Conservation (phyloP, 176 grass and related monocot species). For the Carex pumila region DNA sequence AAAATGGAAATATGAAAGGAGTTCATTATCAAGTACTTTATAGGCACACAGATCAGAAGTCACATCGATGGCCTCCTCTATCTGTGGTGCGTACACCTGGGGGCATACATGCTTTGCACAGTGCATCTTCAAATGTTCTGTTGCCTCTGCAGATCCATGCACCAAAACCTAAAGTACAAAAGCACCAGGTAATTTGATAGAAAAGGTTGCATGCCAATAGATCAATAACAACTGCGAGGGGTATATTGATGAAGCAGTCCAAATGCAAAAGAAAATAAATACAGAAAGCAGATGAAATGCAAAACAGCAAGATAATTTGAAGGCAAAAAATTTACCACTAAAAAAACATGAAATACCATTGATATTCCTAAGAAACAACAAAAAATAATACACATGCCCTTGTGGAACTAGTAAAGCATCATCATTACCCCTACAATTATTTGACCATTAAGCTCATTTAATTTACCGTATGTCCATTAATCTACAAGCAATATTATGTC, state of each 20-base stretch:
- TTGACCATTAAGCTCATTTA: background rate
- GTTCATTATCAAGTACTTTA: conserved; percentile 42
- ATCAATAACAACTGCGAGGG: conserved; percentile 18
- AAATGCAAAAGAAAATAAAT: background rate
- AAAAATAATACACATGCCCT: background rate
- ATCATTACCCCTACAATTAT: background rate
- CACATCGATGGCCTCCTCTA: conserved; percentile 96
- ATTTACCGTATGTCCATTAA: background rate
- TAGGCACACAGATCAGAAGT: conserved; percentile 99
- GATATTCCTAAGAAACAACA: background rate
- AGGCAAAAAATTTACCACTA: conserved; percentile 2
- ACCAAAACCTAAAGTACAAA: conserved; percentile 63
- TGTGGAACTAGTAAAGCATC: background rate
- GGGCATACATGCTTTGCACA: conserved; percentile 68
- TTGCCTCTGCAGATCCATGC: conserved; percentile 93
- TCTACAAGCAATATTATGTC: background rate
- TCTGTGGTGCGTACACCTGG: conserved; percentile 91
- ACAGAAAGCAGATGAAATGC: background rate
- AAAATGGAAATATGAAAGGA: conserved; percentile 9
- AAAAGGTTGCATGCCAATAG: background rate
- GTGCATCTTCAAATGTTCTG: conserved; percentile 95
- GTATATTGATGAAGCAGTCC: background rate
- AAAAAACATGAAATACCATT: background rate
- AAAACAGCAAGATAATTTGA: background rate
- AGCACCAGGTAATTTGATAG: background rate